Base-by-base conservation (phyloP, 2,329 filamentous ascomycete species). In the Pseudogymnoascus sp. region DNA sequence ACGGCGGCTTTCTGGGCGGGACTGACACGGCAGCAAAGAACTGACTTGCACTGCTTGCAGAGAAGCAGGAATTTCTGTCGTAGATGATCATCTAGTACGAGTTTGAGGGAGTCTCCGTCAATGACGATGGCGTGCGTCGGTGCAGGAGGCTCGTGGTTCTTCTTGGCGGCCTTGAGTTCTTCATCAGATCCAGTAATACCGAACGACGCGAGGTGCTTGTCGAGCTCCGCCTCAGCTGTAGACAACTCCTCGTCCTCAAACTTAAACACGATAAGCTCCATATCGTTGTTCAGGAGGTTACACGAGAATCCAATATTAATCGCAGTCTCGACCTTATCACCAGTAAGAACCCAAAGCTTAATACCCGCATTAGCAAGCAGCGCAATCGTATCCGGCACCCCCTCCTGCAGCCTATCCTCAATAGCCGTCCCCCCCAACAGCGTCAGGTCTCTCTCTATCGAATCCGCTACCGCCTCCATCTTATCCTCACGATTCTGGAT, bases 291-390 rank as follows among this genome's bases (percentile, higher is more conserved):
- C 63, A 99, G 84, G 37, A 99, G 82, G 71, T 99, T 99, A 80
- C 95, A 99, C 10, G 95, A 99, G 78, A 98, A 99, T 2, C 95
- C 95, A 74, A 99, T 99, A 79, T 99, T 99, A 85, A 99, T 99
- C 64, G 95, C 95, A 25, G 95, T 99, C 78, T 99, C 95, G 28
- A 98, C 93, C 78, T 98, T 99, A 81, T 99, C 95, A 68, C 95
- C 95, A 13, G 95, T 99, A 68, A 99, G 80, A 62, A 99, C 95
- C 95, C 95, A 99, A 7, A 99, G 85, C 77, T 99, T 99, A 77
- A 99, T 97, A 75, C 95, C 95, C 63, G 95, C 95, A 72, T 92
- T 86, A 31, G 89, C 93, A 62, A 99, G 86, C 54, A 99, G 79
- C 60, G 89, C 90, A 71, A 99, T 99, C 0, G 95, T 93, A 73